phyloP scores from a whole-genome alignment of 129 eudicot genomes.

The Calendula officinalis region DNA sequence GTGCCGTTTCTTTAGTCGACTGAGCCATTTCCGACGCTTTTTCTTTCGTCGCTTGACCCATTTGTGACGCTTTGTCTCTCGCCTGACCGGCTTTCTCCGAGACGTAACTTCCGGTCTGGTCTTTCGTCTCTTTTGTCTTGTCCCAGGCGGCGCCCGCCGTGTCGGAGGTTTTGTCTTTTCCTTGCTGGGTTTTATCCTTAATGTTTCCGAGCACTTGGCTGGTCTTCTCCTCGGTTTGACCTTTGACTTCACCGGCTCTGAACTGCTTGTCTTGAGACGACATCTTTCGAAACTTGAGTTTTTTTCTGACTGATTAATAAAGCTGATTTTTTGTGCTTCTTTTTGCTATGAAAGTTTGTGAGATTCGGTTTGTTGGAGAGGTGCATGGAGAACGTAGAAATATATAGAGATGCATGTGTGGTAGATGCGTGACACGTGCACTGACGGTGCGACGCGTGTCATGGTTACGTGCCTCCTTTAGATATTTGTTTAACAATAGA shows the following conservation, averaged over 20 bases:
- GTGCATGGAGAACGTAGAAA: background rate
- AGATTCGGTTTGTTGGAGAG: slow-evolving; percentile 16
- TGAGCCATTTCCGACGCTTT: slow-evolving; percentile 52
- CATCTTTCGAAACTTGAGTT: slow-evolving; percentile 25
- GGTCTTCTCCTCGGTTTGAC: slow-evolving; percentile 54
- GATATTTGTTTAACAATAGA: background rate
- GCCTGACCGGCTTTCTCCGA: slow-evolving; percentile 49
- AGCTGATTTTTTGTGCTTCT: background rate
- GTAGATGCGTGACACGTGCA: slow-evolving; percentile 23
- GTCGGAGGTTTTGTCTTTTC: slow-evolving; percentile 45
- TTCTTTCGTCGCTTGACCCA: slow-evolving; percentile 57
- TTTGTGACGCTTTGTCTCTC: slow-evolving; percentile 39
- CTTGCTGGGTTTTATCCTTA: slow-evolving; percentile 46
- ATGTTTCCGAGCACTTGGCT: slow-evolving; percentile 36
- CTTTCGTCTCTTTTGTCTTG: slow-evolving; percentile 34
- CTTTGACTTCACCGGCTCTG: slow-evolving; percentile 65
- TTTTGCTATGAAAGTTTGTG: background rate
- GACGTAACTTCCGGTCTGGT: slow-evolving; percentile 50
- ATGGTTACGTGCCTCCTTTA: slow-evolving; percentile 14
- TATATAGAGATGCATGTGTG: slow-evolving; percentile 16
- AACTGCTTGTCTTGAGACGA: slow-evolving; percentile 43
- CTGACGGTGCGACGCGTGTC: slow-evolving; percentile 22
- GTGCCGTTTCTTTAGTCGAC: slow-evolving; percentile 53
- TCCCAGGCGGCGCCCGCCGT: slow-evolving; percentile 41
- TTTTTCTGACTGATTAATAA: background rate